Conservation (phyloP, 2,329 filamentous ascomycete species). For the Fusarium staphyleae region DNA sequence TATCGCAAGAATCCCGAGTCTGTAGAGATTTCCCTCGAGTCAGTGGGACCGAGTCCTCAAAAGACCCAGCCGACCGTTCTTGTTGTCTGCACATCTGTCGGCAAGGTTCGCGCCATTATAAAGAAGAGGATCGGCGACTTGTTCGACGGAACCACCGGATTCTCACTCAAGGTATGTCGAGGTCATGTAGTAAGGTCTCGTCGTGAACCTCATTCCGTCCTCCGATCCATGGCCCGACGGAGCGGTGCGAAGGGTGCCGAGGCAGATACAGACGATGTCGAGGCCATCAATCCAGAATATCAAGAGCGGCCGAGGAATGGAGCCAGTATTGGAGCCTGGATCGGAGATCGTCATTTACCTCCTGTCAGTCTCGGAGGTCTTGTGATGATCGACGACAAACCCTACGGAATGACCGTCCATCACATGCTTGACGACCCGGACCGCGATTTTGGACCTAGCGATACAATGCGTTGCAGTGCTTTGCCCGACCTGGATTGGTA, state of each 20-base stretch:
- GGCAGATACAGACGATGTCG: conserved; percentile 48
- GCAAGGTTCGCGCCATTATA: conserved; percentile 74
- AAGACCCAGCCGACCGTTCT: conserved; percentile 76
- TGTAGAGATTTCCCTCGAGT: conserved; percentile 78
- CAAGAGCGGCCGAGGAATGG: conserved; percentile 83
- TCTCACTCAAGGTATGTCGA: conserved; percentile 74
- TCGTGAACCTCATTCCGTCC: conserved; percentile 47
- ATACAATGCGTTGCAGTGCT: conserved; percentile 50
- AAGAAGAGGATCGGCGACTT: conserved; percentile 70
- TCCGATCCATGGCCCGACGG: conserved; percentile 45
- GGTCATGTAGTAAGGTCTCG: conserved; percentile 72
- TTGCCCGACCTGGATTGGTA: conserved; percentile 53
- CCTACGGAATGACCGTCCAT: conserved; percentile 95
- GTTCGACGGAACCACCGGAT: conserved; percentile 69
- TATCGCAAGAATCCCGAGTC: conserved; percentile 78
- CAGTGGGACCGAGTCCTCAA: conserved; percentile 72
- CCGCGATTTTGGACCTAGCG: conserved; percentile 47
- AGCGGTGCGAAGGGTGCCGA: conserved; percentile 46
- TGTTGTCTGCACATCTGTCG: conserved; percentile 77
- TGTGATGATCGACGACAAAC: conserved; percentile 81
- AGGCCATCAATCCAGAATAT: conserved; percentile 73
- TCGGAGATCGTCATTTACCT: conserved; percentile 82
- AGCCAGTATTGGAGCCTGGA: conserved; percentile 91
- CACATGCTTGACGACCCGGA: conserved; percentile 87
- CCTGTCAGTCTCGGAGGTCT: conserved; percentile 92